Evolutionary conservation across 306 rosid genomes (phyloP).

Genomic region (Castanea mollissima): DNA sequence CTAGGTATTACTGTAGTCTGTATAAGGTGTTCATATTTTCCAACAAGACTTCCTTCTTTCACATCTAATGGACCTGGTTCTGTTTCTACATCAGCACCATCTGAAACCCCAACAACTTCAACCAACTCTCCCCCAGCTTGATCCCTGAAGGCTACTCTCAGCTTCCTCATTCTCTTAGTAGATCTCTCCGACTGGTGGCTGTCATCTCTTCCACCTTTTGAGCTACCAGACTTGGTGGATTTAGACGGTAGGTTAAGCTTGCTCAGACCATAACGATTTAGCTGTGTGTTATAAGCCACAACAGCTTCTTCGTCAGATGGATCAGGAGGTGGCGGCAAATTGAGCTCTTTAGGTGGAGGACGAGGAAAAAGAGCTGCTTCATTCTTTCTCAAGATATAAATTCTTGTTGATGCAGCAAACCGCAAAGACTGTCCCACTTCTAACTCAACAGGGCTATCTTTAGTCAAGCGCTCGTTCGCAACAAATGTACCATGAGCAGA

Average conservation of each 20-base stretch:
- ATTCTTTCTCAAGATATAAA: conserved; percentile 72
- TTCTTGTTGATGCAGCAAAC: conserved; percentile 95
- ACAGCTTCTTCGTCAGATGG: conserved; percentile 90
- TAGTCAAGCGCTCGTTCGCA: conserved; percentile 92
- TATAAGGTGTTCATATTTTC: conserved; percentile 93
- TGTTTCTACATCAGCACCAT: conserved; percentile 90
- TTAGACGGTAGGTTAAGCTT: conserved; percentile 44
- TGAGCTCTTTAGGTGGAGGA: conserved; percentile 51
- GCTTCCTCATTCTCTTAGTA: conserved; percentile 67
- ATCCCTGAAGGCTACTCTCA: conserved; percentile 85
- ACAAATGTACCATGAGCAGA: conserved; percentile 99
- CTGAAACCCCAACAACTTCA: conserved; percentile 88
- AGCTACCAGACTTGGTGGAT: conserved; percentile 39
- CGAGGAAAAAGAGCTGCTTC: conserved; percentile 85
- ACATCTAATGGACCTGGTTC: conserved; percentile 97
- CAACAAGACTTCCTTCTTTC: conserved; percentile 97
- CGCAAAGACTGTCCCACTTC: conserved; percentile 94
- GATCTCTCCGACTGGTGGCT: conserved; percentile 51
- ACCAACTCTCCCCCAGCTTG: conserved; percentile 93
- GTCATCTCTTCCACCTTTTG: conserved; percentile 32
- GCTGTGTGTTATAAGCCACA: conserved; percentile 76
- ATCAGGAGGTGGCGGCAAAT: conserved; percentile 88
- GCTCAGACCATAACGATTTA: conserved; percentile 80
- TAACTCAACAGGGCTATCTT: conserved; percentile 90
- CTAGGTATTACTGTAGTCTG: conserved; percentile 87